phyloP scores from a whole-genome alignment of 768 basidiomycete species.

The Crepidotus variabilis region DNA sequence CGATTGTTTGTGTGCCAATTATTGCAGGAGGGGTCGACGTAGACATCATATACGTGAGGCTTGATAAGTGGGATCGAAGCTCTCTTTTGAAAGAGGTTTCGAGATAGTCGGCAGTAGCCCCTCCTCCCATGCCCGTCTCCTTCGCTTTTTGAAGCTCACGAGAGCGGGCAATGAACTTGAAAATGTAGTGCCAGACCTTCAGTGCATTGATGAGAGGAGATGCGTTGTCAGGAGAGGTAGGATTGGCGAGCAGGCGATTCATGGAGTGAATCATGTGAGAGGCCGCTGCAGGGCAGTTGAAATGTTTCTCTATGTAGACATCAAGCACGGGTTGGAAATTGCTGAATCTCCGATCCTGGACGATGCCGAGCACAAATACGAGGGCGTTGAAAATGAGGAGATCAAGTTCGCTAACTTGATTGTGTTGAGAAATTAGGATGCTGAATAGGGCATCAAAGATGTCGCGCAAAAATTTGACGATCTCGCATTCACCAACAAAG shows the following conservation, averaged over 20 bases:
- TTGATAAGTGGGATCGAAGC: conserved; percentile 66
- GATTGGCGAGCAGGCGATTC: conserved; percentile 75
- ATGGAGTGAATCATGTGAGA: conserved; percentile 86
- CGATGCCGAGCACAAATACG: conserved; percentile 87
- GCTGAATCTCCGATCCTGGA: conserved; percentile 91
- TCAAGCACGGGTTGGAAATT: conserved; percentile 94
- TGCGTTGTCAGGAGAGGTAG: conserved; percentile 68
- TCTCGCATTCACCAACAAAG: conserved; percentile 92
- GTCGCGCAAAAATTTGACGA: conserved; percentile 86
- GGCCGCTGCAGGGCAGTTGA: conserved; percentile 74
- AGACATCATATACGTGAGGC: conserved; percentile 89
- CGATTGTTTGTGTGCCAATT: conserved; percentile 94
- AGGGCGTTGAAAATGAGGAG: conserved; percentile 86
- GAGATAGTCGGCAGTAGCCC: conserved; percentile 81
- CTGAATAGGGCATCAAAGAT: conserved; percentile 93
- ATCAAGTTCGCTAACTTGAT: conserved; percentile 78
- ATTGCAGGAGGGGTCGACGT: conserved; percentile 75
- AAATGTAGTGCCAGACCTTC: conserved; percentile 96
- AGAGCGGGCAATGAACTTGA: conserved; percentile 91
- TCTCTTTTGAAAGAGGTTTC: conserved; percentile 85
- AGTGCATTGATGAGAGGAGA: conserved; percentile 81
- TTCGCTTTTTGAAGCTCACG: conserved; percentile 83
- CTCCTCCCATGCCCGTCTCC: conserved; percentile 75
- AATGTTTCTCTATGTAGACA: conserved; percentile 89
- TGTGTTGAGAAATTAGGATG: conserved; percentile 73